Percentiles rank a stretch among this genome's conserved stretches.
Evolutionary conservation across 768 basidiomycete genomes (phyloP).

Genomic region (Cyathus striatus): DNA sequence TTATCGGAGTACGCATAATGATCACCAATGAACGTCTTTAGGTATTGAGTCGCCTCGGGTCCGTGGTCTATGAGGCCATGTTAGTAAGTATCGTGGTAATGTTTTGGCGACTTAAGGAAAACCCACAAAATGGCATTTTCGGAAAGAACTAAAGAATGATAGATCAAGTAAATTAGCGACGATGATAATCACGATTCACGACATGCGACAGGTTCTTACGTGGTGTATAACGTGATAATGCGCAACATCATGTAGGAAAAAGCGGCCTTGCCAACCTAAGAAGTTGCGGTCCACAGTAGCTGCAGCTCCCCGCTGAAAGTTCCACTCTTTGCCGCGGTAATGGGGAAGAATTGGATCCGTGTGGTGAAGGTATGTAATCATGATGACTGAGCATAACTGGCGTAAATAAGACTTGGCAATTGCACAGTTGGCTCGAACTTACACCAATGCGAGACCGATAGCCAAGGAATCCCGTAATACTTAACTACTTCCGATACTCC

Average conservation of each 20-base stretch:
- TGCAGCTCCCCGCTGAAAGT: constrained; percentile 56
- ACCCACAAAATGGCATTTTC: constrained; percentile 52
- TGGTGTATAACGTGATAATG: constrained; percentile 65
- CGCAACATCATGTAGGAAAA: constrained; percentile 64
- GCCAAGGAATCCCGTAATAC: constrained; percentile 51
- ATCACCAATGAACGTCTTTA: constrained; percentile 44
- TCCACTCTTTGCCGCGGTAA: constrained; percentile 54
- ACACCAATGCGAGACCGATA: constrained; percentile 54
- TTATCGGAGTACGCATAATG: constrained; percentile 40
- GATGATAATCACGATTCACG: background rate
- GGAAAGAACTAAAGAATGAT: constrained; percentile 47
- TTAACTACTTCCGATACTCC: constrained; percentile 38
- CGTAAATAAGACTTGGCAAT: too few species aligned
- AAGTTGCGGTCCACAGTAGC: constrained; percentile 55
- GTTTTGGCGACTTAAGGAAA: too few species aligned
- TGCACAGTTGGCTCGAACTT: too few species aligned
- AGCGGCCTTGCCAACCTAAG: constrained; percentile 60
- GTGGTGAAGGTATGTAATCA: constrained; percentile 63
- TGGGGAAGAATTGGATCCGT: constrained; percentile 55
- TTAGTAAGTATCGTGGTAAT: too few species aligned
- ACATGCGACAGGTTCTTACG: constrained; percentile 19
- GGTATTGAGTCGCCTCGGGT: constrained; percentile 41
- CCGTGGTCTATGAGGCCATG: too few species aligned
- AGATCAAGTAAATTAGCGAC: background rate
- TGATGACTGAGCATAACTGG: constrained; percentile 37